Conservation (phyloP, 2,329 filamentous ascomycete species). For the Monosporascus cannonballus region DNA sequence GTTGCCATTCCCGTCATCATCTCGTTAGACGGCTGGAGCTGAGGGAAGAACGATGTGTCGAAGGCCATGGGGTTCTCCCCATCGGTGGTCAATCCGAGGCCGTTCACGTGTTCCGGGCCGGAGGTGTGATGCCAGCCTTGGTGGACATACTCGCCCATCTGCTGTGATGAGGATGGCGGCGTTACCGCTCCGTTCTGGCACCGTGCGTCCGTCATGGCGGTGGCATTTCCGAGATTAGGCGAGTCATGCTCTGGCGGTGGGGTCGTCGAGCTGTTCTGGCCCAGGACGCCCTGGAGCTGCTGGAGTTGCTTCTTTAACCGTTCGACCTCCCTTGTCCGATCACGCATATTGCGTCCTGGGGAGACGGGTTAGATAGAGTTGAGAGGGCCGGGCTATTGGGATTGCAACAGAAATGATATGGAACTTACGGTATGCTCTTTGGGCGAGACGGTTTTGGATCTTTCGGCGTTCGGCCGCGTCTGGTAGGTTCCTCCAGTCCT, state of each 20-base stretch:
- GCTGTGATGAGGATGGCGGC: slow-evolving; percentile 13
- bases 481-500: slow-evolving; percentile 28
- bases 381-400: neutral
- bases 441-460: slow-evolving; percentile 29
- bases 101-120: slow-evolving; percentile 16
- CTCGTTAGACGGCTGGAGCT: slow-evolving; percentile 17
- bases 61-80: slow-evolving; percentile 19
- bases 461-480: slow-evolving; percentile 27
- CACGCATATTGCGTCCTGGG: slow-evolving; percentile 27
- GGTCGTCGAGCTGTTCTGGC: slow-evolving; percentile 18
- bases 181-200: slow-evolving; percentile 10
- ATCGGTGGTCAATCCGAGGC: slow-evolving; percentile 21
- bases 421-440: slow-evolving; percentile 27
- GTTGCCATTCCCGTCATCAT: slow-evolving; percentile 17
- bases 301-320: slow-evolving; percentile 27
- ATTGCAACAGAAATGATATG: neutral
- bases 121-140: slow-evolving; percentile 20
- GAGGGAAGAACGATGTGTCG: slow-evolving; percentile 17
- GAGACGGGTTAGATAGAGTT: slow-evolving; percentile 7
- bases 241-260: slow-evolving; percentile 24
- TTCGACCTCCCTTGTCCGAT: slow-evolving; percentile 27
- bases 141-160: slow-evolving; percentile 21
- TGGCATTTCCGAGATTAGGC: slow-evolving; percentile 18
- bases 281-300: slow-evolving; percentile 23
- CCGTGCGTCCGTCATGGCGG: slow-evolving; percentile 15